Conservation (phyloP, 345 rosid species). For the Aquilaria sinensis region DNA sequence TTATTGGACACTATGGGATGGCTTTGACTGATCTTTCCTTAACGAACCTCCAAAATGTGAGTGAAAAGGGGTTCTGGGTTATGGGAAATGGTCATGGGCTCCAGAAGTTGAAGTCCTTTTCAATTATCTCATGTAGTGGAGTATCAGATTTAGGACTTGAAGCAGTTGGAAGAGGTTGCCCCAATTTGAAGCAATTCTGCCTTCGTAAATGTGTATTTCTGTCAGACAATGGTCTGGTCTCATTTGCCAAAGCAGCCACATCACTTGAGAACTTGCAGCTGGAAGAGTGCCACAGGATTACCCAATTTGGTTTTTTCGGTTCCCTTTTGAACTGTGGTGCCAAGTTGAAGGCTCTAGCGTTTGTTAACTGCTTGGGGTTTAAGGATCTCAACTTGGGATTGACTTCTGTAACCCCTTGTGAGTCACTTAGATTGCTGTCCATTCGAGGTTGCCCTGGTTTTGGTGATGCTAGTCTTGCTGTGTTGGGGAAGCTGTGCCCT, state of each 20-base stretch:
- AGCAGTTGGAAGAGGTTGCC: conserved; percentile 76
- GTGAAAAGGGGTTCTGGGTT: conserved; percentile 93
- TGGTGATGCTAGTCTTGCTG: conserved; percentile 58
- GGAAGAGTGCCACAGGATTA: conserved; percentile 93
- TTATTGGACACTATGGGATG: conserved; percentile 84
- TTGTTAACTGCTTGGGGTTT: conserved; percentile 68
- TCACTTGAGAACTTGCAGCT: conserved; percentile 75
- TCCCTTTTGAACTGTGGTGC: conserved; percentile 63
- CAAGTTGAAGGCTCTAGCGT: conserved; percentile 57
- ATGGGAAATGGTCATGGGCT: conserved; percentile 87
- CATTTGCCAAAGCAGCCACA: conserved; percentile 52
- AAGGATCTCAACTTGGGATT: conserved; percentile 42
- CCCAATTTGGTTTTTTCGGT: conserved; percentile 83
- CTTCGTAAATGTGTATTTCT: conserved; percentile 47
- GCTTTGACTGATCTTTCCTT: conserved; percentile 64
- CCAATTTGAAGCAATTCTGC: conserved; percentile 58
- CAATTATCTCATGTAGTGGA: conserved; percentile 64
- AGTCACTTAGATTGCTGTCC: conserved; percentile 50
- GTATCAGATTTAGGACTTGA: conserved; percentile 71
- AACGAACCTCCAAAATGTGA: conserved; percentile 47
- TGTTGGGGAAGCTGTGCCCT: conserved; percentile 77
- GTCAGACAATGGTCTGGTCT: conserved; percentile 77
- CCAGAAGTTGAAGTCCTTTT: conserved; percentile 64
- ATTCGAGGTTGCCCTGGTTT: conserved; percentile 84
- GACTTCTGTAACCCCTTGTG: conserved; percentile 36